Base-by-base conservation (phyloP, 805 yeast species). In the Yamadazyma philogaea region DNA sequence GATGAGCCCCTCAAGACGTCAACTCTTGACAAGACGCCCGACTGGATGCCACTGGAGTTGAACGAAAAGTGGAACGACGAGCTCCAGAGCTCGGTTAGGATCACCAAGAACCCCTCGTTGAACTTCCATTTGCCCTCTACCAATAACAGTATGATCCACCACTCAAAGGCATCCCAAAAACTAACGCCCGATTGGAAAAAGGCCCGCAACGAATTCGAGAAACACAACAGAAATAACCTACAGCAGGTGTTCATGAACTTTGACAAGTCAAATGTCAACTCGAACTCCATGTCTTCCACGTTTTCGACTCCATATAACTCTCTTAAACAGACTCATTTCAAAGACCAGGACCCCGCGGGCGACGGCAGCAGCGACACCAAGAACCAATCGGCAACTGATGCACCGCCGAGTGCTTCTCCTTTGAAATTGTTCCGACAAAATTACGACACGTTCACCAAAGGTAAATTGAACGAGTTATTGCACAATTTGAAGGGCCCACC, bases 21-120 rank as follows among this genome's bases (percentile, higher is more conserved):
- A 18, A 60, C 67, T 7, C 37, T 60, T 6, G 45, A 45, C 21
- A 36, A 27, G 45, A 68, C 74, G 3, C 73, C 73, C 0, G 62
- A 60, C 27, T 69, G 74, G 75, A 69, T 70, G 73, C 74, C 74
- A 0, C 44, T 60, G 10, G 71, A 56, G 30, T 59, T 70, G 40
- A 56, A 54, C 21, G 69, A 61, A 6, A 59, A 58, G 40, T 69
- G 74, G 73, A 43, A 41, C 32, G 15, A 26, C 12, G 43, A 40
- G 17, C 50, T 54, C 30, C 44, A 42, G 6, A 46, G 52, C 14
- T 54, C 59, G 6, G 64, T 61, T 1, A 46, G 60, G 43, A 54
- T 58, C 14, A 53, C 56, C 10, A 51, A 47, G 37, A 49, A 43
- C 3, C 43, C 48, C 10, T 43, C 49, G 2, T 44, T 40, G 32